Evolutionary conservation across 768 basidiomycete species (phyloP).

Genomic region (Russula lepida): DNA sequence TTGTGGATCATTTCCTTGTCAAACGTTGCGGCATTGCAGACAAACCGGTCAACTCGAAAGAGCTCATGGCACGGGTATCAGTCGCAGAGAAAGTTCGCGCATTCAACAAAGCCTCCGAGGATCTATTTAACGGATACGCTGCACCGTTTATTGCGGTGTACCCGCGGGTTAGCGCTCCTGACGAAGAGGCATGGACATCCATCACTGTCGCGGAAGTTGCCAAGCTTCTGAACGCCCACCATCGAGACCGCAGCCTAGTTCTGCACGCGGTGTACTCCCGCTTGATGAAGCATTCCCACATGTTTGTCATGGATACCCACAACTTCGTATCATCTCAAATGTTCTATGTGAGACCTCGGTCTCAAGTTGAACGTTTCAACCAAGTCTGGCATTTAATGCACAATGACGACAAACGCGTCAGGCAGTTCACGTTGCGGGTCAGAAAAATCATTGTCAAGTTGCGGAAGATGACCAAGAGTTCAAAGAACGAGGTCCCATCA

Average conservation of each 20-base stretch:
- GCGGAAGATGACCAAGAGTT: not conserved
- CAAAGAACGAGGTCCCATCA: conserved; percentile 24
- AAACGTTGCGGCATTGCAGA: conserved; percentile 38
- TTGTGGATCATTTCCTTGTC: conserved; percentile 40
- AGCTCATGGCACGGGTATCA: conserved; percentile 54
- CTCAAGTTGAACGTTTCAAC: conserved; percentile 45
- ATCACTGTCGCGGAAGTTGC: conserved; percentile 51
- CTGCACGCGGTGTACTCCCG: conserved; percentile 50
- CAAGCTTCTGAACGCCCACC: conserved; percentile 22
- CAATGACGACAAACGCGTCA: conserved; percentile 32
- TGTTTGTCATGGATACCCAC: conserved; percentile 44
- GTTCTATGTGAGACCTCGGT: conserved; percentile 57
- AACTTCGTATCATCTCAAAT: conserved; percentile 40
- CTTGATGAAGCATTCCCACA: conserved; percentile 44
- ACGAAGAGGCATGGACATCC: conserved; percentile 45
- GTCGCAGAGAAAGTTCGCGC: conserved; percentile 52
- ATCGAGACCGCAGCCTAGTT: conserved; percentile 31
- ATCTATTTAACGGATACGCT: conserved; percentile 29
- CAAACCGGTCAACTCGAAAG: conserved; percentile 26
- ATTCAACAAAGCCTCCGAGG: conserved; percentile 42
- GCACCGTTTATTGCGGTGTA: conserved; percentile 33
- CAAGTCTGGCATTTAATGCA: conserved; percentile 43
- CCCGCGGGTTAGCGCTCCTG: conserved; percentile 34
- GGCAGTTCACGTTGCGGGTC: conserved; percentile 46
- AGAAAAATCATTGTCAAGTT: conserved; percentile 30